Evolutionary conservation across 345 rosid genomes (phyloP).

Genomic region (Excoecaria cochinchinensis): DNA sequence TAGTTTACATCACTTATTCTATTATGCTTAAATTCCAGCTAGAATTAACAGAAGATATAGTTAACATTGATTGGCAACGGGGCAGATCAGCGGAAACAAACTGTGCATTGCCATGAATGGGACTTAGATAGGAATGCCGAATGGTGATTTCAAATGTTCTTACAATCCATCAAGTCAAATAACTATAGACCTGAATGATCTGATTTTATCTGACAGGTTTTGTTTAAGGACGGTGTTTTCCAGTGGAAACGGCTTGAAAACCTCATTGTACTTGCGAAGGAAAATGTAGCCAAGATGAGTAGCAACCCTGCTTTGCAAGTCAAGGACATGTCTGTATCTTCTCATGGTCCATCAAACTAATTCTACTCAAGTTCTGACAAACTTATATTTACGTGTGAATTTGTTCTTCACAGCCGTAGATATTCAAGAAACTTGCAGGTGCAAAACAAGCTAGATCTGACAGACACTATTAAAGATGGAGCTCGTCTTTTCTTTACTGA

Average conservation of each 20-base stretch:
- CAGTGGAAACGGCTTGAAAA: slow-evolving; percentile 96
- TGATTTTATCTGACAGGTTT: slow-evolving; percentile 48
- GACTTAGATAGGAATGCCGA: neutral
- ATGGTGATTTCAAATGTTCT: neutral
- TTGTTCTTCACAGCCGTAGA: slow-evolving; percentile 36
- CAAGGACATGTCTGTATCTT: slow-evolving; percentile 47
- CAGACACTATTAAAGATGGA: slow-evolving; percentile 91
- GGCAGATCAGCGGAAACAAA: neutral
- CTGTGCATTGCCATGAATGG: neutral
- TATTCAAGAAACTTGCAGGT: slow-evolving; percentile 42
- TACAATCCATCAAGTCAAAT: neutral
- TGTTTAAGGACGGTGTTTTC: slow-evolving; percentile 83
- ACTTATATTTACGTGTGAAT: neutral
- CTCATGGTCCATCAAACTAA: neutral
- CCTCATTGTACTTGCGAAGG: slow-evolving; percentile 87
- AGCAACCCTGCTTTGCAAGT: slow-evolving; percentile 75
- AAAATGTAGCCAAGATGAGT: slow-evolving; percentile 92
- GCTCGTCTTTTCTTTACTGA: slow-evolving; percentile 84
- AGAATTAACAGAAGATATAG: too few relatives aligned
- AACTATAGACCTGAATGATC: slow-evolving; percentile 1
- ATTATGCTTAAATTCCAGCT: too few relatives aligned
- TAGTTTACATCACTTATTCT: neutral
- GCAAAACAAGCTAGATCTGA: slow-evolving; percentile 64
- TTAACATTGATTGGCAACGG: neutral
- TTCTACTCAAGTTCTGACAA: slow-evolving; percentile 12